These are phyloP conservation scores for Acrodontium crateriforme DNA, from an alignment of 2,329 filamentous ascomycete genomes.

Conservation along the genomic window DNA sequence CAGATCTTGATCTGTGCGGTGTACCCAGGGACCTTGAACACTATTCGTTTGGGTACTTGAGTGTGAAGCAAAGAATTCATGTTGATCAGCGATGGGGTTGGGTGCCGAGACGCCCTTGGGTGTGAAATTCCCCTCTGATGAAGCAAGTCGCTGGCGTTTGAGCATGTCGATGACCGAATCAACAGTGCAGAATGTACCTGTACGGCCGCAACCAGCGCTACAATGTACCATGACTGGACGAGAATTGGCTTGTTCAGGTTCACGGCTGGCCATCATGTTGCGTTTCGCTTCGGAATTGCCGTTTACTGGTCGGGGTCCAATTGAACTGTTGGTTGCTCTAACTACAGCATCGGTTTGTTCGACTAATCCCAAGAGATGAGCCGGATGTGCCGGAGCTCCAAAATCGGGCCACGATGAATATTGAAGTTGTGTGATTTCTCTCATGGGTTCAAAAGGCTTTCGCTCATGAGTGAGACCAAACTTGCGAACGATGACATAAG, in stretches of 20 bases:
- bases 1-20: constrained; percentile 58
- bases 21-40: constrained; percentile 47
- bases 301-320: background rate
- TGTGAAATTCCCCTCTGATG: background rate
- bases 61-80: constrained; percentile 16
- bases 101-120: constrained; percentile 1
- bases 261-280: too few relatives aligned
- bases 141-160: constrained; percentile 53
- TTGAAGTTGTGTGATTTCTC: constrained; percentile 88
- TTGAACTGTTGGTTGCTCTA: constrained; percentile 31
- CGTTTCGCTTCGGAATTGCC: too few relatives aligned
- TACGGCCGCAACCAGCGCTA: constrained; percentile 88
- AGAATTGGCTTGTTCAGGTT: constrained; percentile 37
- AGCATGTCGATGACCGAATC: constrained; percentile 94
- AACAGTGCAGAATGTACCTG: constrained; percentile 91
- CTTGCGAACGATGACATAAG: constrained; percentile 72
- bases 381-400: constrained; percentile 77
- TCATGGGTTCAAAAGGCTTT: constrained; percentile 70
- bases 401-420: constrained; percentile 98
- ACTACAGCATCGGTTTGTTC: constrained; percentile 70
- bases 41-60: constrained; percentile 16
- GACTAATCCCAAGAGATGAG: constrained; percentile 75
- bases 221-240: constrained; percentile 86
- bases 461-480: constrained; percentile 67
- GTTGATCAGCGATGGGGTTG: constrained; percentile 3